These are phyloP conservation scores for Alternaria sp. DNA, from an alignment of 2,329 filamentous ascomycete genomes.

Conservation along the genomic window DNA sequence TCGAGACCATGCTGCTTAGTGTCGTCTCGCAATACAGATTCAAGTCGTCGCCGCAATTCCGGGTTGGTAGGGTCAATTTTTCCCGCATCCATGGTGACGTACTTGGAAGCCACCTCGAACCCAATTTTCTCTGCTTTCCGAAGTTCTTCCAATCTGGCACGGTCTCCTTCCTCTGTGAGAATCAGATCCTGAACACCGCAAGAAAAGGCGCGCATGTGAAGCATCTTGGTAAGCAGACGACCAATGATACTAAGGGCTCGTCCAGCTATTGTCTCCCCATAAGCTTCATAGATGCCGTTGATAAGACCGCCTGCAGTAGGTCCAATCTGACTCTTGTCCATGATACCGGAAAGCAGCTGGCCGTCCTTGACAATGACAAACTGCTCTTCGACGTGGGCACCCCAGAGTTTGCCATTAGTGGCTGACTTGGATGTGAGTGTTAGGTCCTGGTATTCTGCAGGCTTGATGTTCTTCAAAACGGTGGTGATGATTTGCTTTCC, in stretches of 20 bases:
- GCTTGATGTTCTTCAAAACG: slow-evolving; percentile 89
- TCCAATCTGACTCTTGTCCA: slow-evolving; percentile 95
- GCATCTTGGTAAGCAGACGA: slow-evolving; percentile 83
- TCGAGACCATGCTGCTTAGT: slow-evolving; percentile 91
- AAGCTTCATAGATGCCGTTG: slow-evolving; percentile 91
- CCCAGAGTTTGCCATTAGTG: slow-evolving; percentile 83
- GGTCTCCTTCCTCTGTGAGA: slow-evolving; percentile 81
- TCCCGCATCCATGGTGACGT: slow-evolving; percentile 79
- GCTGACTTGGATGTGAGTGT: slow-evolving; percentile 82
- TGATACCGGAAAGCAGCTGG: slow-evolving; percentile 85
- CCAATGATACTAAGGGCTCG: slow-evolving; percentile 89
- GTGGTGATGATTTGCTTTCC: slow-evolving; percentile 96
- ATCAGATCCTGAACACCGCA: slow-evolving; percentile 97
- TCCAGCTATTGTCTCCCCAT: slow-evolving; percentile 85
- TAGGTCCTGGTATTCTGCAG: slow-evolving; percentile 75
- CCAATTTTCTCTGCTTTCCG: slow-evolving; percentile 73
- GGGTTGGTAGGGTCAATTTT: slow-evolving; percentile 70
- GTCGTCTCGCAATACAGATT: slow-evolving; percentile 90
- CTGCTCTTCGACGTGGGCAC: slow-evolving; percentile 75
- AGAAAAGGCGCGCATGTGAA: slow-evolving; percentile 94
- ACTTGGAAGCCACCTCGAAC: slow-evolving; percentile 81
- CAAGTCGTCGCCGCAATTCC: slow-evolving; percentile 78
- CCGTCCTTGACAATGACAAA: slow-evolving; percentile 84
- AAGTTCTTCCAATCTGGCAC: slow-evolving; percentile 72
- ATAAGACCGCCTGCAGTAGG: slow-evolving; percentile 86